These are phyloP conservation scores for Zalerion maritima DNA, from an alignment of 495 filamentous ascomycete genomes.

Conservation along the genomic window DNA sequence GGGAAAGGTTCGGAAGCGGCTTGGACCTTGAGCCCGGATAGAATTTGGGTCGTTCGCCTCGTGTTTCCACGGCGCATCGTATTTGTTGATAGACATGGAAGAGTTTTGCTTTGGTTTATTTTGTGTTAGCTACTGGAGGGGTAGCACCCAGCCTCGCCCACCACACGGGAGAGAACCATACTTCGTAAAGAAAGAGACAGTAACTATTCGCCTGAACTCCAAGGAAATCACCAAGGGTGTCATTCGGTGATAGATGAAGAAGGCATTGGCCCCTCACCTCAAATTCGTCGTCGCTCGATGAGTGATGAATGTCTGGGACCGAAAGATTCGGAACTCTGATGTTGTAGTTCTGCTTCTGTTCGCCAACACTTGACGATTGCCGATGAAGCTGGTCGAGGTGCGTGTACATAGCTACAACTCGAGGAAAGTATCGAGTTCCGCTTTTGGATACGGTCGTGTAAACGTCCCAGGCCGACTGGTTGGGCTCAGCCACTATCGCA, in stretches of 20 bases:
- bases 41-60: slow-evolving; percentile 11
- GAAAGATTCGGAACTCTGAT: slow-evolving; percentile 5
- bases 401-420: slow-evolving; percentile 24
- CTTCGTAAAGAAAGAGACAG: slow-evolving; percentile 32
- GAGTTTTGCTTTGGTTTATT: slow-evolving; percentile 12
- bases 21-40: slow-evolving; percentile 24
- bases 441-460: slow-evolving; percentile 14
- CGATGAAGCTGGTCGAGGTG: slow-evolving; percentile 9
- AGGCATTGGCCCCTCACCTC: slow-evolving; percentile 19
- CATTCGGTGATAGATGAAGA: slow-evolving; percentile 15
- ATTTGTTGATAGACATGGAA: slow-evolving; percentile 15
- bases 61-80: slow-evolving; percentile 17
- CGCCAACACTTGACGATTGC: slow-evolving; percentile 5
- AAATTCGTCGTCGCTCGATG: slow-evolving; percentile 19
- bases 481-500: slow-evolving; percentile 17
- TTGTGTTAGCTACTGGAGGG: slow-evolving; percentile 10
- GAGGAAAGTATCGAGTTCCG: slow-evolving; percentile 15
- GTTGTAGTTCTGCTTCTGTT: slow-evolving; percentile 8
- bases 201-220: slow-evolving; percentile 15
- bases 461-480: slow-evolving; percentile 29
- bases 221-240: slow-evolving; percentile 2
- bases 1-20: slow-evolving; percentile 25
- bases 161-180: slow-evolving; percentile 5
- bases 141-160: background rate
- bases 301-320: slow-evolving; percentile 15